A percentile compares a stretch with the other conserved stretches of the same genome.
Conservation (phyloP, 345 rosid genomes). For the Hibiscus trionum region DNA sequence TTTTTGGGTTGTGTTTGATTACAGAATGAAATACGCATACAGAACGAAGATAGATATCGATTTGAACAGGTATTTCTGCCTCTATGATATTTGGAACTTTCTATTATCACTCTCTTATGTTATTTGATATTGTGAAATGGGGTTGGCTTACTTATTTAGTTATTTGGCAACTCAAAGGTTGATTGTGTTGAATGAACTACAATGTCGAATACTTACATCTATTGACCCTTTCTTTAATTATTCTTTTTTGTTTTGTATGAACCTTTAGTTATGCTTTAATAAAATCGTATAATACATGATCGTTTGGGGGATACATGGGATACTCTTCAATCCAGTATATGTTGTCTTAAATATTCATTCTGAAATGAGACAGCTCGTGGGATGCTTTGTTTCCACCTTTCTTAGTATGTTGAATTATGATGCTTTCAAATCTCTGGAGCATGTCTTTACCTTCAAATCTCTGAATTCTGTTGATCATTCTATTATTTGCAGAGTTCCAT, state of each 20-base stretch:
- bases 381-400: too few species aligned
- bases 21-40: conserved; percentile 83
- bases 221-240: neutral
- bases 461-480: neutral
- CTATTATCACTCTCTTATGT: neutral
- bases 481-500: neutral
- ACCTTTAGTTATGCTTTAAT: too few species aligned
- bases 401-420: too few species aligned
- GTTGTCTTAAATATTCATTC: too few species aligned
- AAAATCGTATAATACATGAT: too few species aligned
- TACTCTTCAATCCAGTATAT: too few species aligned
- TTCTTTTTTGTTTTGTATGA: too few species aligned
- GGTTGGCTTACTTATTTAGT: neutral
- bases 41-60: conserved; percentile 67
- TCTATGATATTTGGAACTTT: neutral
- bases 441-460: too few species aligned
- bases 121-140: neutral
- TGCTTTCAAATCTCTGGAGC: too few species aligned
- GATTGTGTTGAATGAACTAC: conserved; percentile 1
- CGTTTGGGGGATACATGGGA: too few species aligned
- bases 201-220: neutral
- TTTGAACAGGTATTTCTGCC: conserved; percentile 65
- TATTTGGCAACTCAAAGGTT: neutral
- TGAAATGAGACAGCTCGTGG: too few species aligned
- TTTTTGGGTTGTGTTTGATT: conserved; percentile 9